Evolutionary conservation across 805 yeast species (phyloP).

Genomic region (Alloascoidea africana): DNA sequence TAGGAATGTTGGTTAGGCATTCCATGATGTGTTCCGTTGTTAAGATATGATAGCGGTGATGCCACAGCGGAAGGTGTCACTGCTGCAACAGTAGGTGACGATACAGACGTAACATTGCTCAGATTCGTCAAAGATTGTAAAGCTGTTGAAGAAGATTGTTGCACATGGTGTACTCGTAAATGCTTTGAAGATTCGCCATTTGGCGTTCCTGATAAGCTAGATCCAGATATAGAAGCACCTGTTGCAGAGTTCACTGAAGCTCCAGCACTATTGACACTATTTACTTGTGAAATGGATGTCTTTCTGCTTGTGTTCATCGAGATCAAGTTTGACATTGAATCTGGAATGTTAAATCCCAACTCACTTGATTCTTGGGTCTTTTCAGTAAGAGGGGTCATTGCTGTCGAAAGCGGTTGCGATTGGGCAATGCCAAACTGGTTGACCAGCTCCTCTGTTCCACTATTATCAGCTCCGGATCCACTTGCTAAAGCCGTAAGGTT

Average conservation of each 20-base stretch:
- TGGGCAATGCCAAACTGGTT: not conserved
- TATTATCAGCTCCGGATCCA: not conserved
- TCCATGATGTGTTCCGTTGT: constrained; percentile 3
- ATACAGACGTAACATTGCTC: too few species aligned
- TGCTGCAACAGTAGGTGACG: constrained; percentile 4
- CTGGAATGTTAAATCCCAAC: not conserved
- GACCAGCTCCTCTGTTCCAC: not conserved
- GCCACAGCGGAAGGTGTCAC: constrained; percentile 5
- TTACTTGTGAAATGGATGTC: not conserved
- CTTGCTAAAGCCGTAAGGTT: not conserved
- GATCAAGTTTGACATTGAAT: too few species aligned
- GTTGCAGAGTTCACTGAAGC: not conserved
- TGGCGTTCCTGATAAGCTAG: not conserved
- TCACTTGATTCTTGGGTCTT: not conserved
- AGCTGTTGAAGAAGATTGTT: constrained; percentile 4
- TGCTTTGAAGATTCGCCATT: not conserved
- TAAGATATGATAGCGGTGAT: constrained; percentile 2
- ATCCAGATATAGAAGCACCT: not conserved
- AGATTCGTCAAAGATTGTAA: too few species aligned
- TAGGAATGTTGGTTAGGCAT: constrained; percentile 4
- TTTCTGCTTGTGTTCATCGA: too few species aligned
- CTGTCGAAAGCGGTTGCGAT: not conserved
- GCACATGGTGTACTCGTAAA: constrained; percentile 7
- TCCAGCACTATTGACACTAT: not conserved
- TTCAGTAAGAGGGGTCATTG: not conserved